Percentiles rank a stretch among this genome's conserved stretches.
Conservation (phyloP, 2,329 filamentous ascomycete species). For the Dothideomycetes sp. region DNA sequence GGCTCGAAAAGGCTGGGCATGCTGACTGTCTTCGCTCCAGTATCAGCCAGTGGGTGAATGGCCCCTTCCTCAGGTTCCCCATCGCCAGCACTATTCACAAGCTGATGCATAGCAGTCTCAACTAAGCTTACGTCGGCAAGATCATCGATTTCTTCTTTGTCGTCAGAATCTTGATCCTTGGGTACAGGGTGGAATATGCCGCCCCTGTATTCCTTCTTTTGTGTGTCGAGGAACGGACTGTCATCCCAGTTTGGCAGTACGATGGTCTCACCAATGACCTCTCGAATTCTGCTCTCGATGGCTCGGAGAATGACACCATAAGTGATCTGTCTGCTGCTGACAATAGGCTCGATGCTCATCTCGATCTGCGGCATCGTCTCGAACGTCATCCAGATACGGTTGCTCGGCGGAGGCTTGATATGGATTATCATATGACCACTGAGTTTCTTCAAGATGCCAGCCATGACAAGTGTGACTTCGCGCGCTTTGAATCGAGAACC, state of each 20-base stretch:
- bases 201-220: slow-evolving; percentile 68
- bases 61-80: slow-evolving; percentile 5
- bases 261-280: slow-evolving; percentile 84
- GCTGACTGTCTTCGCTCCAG: slow-evolving; percentile 18
- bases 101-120: slow-evolving; percentile 5
- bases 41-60: slow-evolving; percentile 9
- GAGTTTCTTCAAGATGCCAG: slow-evolving; percentile 73
- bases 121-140: background rate
- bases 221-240: slow-evolving; percentile 77
- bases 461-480: slow-evolving; percentile 81
- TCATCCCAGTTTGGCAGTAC: slow-evolving; percentile 96
- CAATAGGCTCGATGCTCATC: slow-evolving; percentile 88
- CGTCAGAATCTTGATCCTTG: slow-evolving; percentile 7
- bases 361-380: slow-evolving; percentile 90
- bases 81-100: slow-evolving; percentile 7
- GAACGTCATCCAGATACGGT: slow-evolving; percentile 92
- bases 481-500: slow-evolving; percentile 80
- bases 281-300: slow-evolving; percentile 90
- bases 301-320: slow-evolving; percentile 85
- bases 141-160: slow-evolving; percentile 4
- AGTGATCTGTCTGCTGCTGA: slow-evolving; percentile 90
- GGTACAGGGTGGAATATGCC: slow-evolving; percentile 58
- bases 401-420: slow-evolving; percentile 91
- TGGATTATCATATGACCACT: slow-evolving; percentile 78
- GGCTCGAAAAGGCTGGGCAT: slow-evolving; percentile 17